phyloP scores from a whole-genome alignment of 345 rosid species.

The Populus davidiana region DNA sequence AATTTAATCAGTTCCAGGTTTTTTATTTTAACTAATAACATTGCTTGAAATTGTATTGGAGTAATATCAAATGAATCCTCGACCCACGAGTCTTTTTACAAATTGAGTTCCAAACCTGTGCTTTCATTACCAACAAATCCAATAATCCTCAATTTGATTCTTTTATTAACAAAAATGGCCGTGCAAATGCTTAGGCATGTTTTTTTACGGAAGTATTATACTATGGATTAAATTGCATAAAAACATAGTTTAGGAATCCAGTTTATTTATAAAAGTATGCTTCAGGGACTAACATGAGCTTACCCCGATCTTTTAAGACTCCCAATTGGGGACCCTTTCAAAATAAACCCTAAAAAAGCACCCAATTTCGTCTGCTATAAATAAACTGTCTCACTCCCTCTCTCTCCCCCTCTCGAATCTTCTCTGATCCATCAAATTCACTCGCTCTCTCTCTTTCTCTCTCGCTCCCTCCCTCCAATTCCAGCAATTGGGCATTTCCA shows the following conservation, averaged over 20 bases:
- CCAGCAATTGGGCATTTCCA: background rate
- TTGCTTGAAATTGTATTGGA: background rate
- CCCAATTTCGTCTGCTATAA: background rate
- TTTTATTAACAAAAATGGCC: background rate
- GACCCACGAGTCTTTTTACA: background rate
- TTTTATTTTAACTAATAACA: no score
- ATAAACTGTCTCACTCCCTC: background rate
- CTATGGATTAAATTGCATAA: background rate
- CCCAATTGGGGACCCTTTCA: background rate
- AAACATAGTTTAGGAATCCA: background rate
- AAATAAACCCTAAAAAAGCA: background rate
- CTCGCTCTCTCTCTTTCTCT: background rate
- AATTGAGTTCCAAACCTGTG: background rate
- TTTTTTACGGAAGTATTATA: no score
- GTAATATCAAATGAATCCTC: background rate
- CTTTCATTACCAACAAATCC: background rate
- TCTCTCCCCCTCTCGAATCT: background rate
- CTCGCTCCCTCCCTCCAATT: background rate
- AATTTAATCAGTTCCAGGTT: no score
- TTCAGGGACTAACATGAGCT: background rate
- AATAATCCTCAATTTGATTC: background rate
- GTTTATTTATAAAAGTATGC: fast-evolving
- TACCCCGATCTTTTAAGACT: background rate
- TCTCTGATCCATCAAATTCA: background rate
- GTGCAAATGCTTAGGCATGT: background rate